phyloP scores from a whole-genome alignment of 2,329 filamentous ascomycete genomes.

The Diaporthe helianthi region DNA sequence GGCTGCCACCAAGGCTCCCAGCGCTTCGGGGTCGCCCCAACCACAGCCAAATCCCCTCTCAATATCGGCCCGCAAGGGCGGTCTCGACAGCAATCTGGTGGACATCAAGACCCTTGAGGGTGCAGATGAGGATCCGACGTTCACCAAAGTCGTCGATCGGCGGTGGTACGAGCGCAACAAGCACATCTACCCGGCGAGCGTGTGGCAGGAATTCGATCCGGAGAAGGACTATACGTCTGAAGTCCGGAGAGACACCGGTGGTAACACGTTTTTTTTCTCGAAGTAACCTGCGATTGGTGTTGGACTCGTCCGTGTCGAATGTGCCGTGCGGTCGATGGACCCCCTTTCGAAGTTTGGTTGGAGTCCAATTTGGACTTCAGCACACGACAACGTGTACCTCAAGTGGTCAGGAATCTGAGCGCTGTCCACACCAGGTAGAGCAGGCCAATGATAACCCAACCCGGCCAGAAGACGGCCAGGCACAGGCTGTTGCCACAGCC shows the following conservation, averaged over 20 bases:
- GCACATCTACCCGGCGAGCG: conserved; percentile 94
- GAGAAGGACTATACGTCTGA: conserved; percentile 83
- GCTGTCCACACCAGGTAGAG: conserved; percentile 44
- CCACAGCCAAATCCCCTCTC: conserved; percentile 46
- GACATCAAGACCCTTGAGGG: conserved; percentile 73
- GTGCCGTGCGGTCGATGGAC: background rate
- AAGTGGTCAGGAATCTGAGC: conserved; percentile 41
- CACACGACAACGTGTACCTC: conserved; percentile 6
- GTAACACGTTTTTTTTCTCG: conserved; percentile 92
- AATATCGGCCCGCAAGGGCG: conserved; percentile 44
- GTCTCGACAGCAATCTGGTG: conserved; percentile 47
- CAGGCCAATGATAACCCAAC: conserved; percentile 57
- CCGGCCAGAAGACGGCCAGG: conserved; percentile 63
- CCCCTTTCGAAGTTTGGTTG: conserved; percentile 1
- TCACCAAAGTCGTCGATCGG: conserved; percentile 94
- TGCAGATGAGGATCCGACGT: conserved; percentile 74
- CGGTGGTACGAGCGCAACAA: conserved; percentile 98
- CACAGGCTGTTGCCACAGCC: conserved; percentile 57
- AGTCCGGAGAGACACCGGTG: conserved; percentile 81
- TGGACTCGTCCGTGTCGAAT: background rate
- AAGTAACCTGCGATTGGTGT: conserved; percentile 43
- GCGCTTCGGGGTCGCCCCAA: conserved; percentile 1
- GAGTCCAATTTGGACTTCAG: conserved; percentile 13
- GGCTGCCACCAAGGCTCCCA: conserved; percentile 43
- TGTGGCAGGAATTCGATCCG: conserved; percentile 95